Evolutionary conservation across 2,329 filamentous ascomycete species (phyloP), one percentile per base, ranked within the genome.

Genomic region (Penicillium italicum): DNA sequence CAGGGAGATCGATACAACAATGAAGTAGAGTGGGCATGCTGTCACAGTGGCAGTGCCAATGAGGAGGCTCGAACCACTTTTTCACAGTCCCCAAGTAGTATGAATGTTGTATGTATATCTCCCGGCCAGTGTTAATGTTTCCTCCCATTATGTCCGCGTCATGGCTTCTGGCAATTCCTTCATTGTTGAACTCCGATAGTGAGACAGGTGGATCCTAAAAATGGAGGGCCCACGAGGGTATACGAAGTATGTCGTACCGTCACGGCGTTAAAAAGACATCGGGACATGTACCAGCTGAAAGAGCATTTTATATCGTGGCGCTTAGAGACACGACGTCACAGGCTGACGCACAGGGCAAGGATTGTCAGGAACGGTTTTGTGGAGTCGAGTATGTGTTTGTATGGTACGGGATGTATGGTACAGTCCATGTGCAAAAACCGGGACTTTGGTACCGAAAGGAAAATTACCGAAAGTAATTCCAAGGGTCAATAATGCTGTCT

Each of bases 301-400:
- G 43, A 11, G 26, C 48, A 10, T 22, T 31, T 24, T 42, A n/a
- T 31, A 16, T 31, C n/a, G 9, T 26, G 30, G 30, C 22, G 38
- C 30, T 26, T 31, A 51, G 20, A 49, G 43, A 14, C 28, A 48
- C 31, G 44, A 64, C 64, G 66, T 68, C 65, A 67, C 60, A 47
- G 55, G 61, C 59, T 68, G 65, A 68, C 67, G 66, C 61, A 61
- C 33, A 61, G 57, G 50, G 56, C 40, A 51, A 45, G 46, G 63
- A 68, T 66, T 59, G 59, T 68, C 65, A 69, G 67, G 65, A 42
- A 7, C 22, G 3, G 31, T 18, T 20, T 38, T 45, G 58, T 53
- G 55, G 53, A 58, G 44, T 18, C 4, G 30, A 4, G 41, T 52
- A 47, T 31, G 24, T 4, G 3, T 30, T 10, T 30, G 28, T 30